A percentile compares a stretch with the other conserved stretches of the same genome.
These are phyloP conservation scores for Hamigera avellanea DNA, from an alignment of 495 filamentous ascomycete genomes.

Conservation along the genomic window DNA sequence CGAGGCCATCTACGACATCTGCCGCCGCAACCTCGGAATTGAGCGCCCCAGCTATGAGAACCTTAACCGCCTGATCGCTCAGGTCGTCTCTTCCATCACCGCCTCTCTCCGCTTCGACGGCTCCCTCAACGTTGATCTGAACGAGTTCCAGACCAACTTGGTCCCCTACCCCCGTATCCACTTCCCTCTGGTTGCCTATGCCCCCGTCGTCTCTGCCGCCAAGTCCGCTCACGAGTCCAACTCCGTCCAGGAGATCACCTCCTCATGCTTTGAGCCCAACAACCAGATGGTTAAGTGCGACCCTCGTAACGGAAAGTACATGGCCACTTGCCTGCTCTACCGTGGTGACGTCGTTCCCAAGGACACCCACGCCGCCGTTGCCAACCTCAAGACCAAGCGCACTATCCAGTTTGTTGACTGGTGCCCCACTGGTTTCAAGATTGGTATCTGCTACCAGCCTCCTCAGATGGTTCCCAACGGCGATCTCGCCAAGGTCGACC, in stretches of 20 bases:
- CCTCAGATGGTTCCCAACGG: conserved; percentile 92
- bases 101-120: conserved; percentile 97
- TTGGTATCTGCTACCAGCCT: conserved; percentile 99
- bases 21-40: conserved; percentile 90
- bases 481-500: conserved; percentile 92
- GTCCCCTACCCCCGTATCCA: conserved; percentile 98
- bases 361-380: conserved; percentile 83
- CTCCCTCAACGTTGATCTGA: conserved; percentile 96
- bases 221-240: conserved; percentile 92
- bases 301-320: conserved; percentile 98
- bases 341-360: conserved; percentile 96
- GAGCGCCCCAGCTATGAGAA: conserved; percentile 96
- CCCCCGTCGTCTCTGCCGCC: conserved; percentile 83
- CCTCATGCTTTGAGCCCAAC: conserved; percentile 64
- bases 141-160: conserved; percentile 99
- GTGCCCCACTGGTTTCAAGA: conserved; percentile 99
- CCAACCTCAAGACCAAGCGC: conserved; percentile 93
- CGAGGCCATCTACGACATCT: conserved; percentile 99
- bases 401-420: conserved; percentile 99
- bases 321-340: conserved; percentile 97
- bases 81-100: conserved; percentile 98
- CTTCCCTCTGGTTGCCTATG: conserved; percentile 94
- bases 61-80: conserved; percentile 95
- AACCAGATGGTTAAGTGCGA: conserved; percentile 99
- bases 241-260: conserved; percentile 53